These are phyloP conservation scores for Colletotrichum gigasporum DNA, from an alignment of 2,329 filamentous ascomycete genomes.

Conservation along the genomic window DNA sequence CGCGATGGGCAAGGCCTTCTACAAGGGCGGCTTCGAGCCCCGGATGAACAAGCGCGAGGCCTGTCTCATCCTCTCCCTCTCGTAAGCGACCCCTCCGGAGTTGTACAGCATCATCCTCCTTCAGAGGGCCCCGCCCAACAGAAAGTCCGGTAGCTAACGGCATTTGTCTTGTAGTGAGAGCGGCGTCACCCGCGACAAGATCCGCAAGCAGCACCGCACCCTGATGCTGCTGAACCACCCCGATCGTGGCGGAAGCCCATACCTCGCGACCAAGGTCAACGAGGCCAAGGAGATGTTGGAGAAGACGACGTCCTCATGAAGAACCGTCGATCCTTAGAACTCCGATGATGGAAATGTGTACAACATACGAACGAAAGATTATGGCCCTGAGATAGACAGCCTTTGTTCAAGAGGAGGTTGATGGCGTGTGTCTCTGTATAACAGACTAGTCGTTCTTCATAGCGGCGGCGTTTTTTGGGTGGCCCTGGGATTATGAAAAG, in stretches of 20 bases:
- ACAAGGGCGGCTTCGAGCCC: slow-evolving; percentile 98
- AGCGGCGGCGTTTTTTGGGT: slow-evolving; percentile 52
- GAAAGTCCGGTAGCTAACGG: not conserved
- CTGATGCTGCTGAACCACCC: slow-evolving; percentile 99
- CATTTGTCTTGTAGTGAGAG: slow-evolving; percentile 76
- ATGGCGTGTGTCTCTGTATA: slow-evolving; percentile 39
- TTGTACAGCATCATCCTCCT: not conserved
- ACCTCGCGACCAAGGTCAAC: slow-evolving; percentile 97
- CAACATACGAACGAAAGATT: slow-evolving; percentile 2
- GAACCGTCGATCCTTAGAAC: no score
- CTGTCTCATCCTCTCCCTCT: slow-evolving; percentile 87
- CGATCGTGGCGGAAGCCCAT: slow-evolving; percentile 95
- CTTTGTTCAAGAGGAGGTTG: no score
- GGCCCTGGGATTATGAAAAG: not conserved
- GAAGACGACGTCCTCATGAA: slow-evolving; percentile 64
- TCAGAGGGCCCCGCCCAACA: no score
- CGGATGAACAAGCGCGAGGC: slow-evolving; percentile 95
- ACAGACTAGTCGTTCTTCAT: slow-evolving; percentile 49
- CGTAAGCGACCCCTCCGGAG: slow-evolving; percentile 60
- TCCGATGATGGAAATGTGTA: no score
- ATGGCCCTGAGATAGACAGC: no score
- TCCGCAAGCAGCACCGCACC: slow-evolving; percentile 93
- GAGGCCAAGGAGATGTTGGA: slow-evolving; percentile 97
- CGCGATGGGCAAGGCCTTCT: slow-evolving; percentile 88
- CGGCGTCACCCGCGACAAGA: slow-evolving; percentile 87